These are phyloP conservation scores for Nakazawaea ishiwadae DNA, from an alignment of 805 yeast genomes.

Conservation along the genomic window DNA sequence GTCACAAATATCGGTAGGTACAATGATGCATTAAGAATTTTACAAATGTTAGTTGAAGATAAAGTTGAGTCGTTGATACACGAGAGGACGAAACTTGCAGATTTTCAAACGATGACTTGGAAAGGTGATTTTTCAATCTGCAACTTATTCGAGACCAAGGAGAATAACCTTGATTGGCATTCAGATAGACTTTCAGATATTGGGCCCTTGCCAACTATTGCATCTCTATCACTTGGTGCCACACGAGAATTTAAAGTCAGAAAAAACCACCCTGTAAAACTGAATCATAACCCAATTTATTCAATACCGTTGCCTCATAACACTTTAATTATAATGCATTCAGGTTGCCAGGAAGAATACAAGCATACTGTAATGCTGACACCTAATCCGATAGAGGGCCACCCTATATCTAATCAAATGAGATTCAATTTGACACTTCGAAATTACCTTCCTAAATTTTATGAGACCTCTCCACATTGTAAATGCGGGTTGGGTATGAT, in stretches of 20 bases:
- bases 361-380: slow-evolving; percentile 60
- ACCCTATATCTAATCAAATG: slow-evolving; percentile 42
- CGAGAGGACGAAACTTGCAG: slow-evolving; percentile 28
- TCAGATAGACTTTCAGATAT: slow-evolving; percentile 68
- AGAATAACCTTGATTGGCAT: slow-evolving; percentile 64
- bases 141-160: slow-evolving; percentile 47
- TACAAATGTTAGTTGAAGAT: slow-evolving; percentile 34
- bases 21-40: slow-evolving; percentile 34
- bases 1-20: slow-evolving; percentile 27
- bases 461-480: slow-evolving; percentile 37
- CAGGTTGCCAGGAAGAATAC: slow-evolving; percentile 73
- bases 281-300: slow-evolving; percentile 30
- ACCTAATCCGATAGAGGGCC: slow-evolving; percentile 33
- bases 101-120: slow-evolving; percentile 42
- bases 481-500: slow-evolving; percentile 40
- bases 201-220: slow-evolving; percentile 69
- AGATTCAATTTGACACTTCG: slow-evolving; percentile 68
- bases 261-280: slow-evolving; percentile 27
- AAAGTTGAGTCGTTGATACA: slow-evolving; percentile 30
- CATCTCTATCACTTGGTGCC: slow-evolving; percentile 65
- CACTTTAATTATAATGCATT: slow-evolving; percentile 65
- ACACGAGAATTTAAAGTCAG: slow-evolving; percentile 63
- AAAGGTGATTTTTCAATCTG: slow-evolving; percentile 47
- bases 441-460: slow-evolving; percentile 38
- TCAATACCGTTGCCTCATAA: slow-evolving; percentile 68